A percentile compares a stretch with the other conserved stretches of the same genome.
Evolutionary conservation across 192 early-diverging fungal species (phyloP).

Genomic region (Coemansia sp.): DNA sequence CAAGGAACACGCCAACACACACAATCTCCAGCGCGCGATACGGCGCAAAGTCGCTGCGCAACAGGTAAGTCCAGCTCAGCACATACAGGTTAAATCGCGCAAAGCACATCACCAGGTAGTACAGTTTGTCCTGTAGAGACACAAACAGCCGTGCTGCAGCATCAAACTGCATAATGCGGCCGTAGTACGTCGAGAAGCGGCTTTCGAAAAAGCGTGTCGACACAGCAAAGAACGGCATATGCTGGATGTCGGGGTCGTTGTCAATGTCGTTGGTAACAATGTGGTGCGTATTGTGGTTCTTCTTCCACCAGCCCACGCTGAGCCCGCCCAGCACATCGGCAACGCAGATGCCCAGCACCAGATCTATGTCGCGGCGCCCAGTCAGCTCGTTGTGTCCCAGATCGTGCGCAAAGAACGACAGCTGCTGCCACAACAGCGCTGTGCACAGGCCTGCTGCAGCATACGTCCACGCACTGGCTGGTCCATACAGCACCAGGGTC

Average conservation of each 20-base stretch:
- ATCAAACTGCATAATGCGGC: constrained; percentile 80
- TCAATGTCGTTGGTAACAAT: constrained; percentile 91
- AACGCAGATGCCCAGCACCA: constrained; percentile 76
- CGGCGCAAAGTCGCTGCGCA: constrained; percentile 63
- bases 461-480: constrained; percentile 33
- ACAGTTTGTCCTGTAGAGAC: constrained; percentile 78
- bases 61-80: constrained; percentile 67
- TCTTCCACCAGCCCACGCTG: constrained; percentile 96
- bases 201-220: constrained; percentile 73
- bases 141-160: constrained; percentile 70
- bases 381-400: constrained; percentile 95
- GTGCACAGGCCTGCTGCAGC: constrained; percentile 56
- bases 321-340: constrained; percentile 84
- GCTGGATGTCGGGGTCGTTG: constrained; percentile 98
- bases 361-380: constrained; percentile 68
- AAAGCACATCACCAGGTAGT: constrained; percentile 82
- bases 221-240: constrained; percentile 92
- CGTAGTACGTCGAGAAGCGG: constrained; percentile 88
- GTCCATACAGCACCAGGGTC: constrained; percentile 37
- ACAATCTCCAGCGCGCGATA: constrained; percentile 72
- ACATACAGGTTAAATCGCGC: constrained; percentile 92
- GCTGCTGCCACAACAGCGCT: constrained; percentile 84
- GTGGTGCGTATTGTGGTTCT: constrained; percentile 95
- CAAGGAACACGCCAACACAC: constrained; percentile 71
- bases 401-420: constrained; percentile 92